Base-by-base conservation (phyloP, 495 filamentous ascomycete genomes). In the Haplographium delicatum region DNA sequence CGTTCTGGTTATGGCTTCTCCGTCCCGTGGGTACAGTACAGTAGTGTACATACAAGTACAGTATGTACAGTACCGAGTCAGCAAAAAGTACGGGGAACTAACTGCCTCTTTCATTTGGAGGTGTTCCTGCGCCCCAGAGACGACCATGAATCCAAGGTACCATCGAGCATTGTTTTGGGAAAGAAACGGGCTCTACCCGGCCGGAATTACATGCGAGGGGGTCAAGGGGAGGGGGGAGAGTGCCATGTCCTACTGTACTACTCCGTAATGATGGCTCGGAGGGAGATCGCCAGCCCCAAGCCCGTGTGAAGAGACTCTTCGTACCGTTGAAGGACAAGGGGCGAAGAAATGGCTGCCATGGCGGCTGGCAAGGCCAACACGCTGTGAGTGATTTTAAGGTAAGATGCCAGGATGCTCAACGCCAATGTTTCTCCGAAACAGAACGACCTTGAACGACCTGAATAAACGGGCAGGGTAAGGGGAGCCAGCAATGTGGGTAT, bases 271-370 rank as follows among this genome's bases (percentile, higher is more conserved):
- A 44, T 51, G 39, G 48, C 20, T 20, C n/a, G 16, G 10, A 8
- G 1, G 38, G 18, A 34, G 48, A 51, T 51, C 48, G 48, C 48
- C 48, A 44, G 27, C 37, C 28, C 48, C 27, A 24, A 44, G 48
- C 39, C 48, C 34, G 38, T 40, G 38, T 51, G 43, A 39, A 34
- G 35, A 39, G 18, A 31, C 25, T 48, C 28, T 31, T 48, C 33
- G 38, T 19, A 38, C 46, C 46, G 33, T 48, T 18, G 24, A 22
- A 27, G 20, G 1, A 26, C 31, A 31, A 7, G 34, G 44, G 46
- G 19, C 2, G 16, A 11, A n/a, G 46, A 39, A 48, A 48, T 39
- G 33, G 39, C 16, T n/a, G 39, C 24, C n/a, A 48, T 39, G 33
- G 44, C 15, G 20, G 44, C 10, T 9, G 10, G 13, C 20, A 35